Evolutionary conservation across 164 flowering plant species (phyloP).

Genomic region (Kingdonia uniflora): DNA sequence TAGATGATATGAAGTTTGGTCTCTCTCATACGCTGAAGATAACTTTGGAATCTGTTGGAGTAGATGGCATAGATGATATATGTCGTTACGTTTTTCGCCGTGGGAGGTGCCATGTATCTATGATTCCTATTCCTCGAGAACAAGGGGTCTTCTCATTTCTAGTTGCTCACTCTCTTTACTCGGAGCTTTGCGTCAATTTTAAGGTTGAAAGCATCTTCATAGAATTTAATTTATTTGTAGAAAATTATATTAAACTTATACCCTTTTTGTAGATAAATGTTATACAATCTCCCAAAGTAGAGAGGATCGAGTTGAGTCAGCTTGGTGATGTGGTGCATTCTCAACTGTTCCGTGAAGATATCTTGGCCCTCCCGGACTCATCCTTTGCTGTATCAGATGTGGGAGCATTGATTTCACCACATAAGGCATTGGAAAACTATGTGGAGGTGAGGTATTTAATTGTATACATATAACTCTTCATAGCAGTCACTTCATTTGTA

Average conservation of each 20-base stretch:
- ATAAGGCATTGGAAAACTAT: too few relatives aligned
- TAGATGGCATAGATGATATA: slow-evolving; percentile 19
- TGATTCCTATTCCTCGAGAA: slow-evolving; percentile 33
- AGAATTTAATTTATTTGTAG: not conserved
- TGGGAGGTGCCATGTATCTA: slow-evolving; percentile 49
- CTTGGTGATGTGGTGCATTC: slow-evolving; percentile 4
- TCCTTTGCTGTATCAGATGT: slow-evolving; percentile 1
- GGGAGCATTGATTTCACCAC: too few relatives aligned
- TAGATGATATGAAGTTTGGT: slow-evolving; percentile 31
- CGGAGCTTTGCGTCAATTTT: slow-evolving; percentile 34
- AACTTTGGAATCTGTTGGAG: slow-evolving; percentile 17
- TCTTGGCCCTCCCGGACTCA: slow-evolving; percentile 10
- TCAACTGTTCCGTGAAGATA: slow-evolving; percentile 10
- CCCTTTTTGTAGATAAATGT: slow-evolving; percentile 26
- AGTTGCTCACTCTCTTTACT: slow-evolving; percentile 44
- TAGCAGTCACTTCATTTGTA: too few relatives aligned
- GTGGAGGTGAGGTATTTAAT: too few relatives aligned
- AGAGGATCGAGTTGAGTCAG: slow-evolving; percentile 6
- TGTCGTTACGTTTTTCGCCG: slow-evolving; percentile 31
- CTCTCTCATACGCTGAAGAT: slow-evolving; percentile 38
- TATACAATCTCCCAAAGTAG: slow-evolving; percentile 13
- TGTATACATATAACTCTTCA: too few relatives aligned
- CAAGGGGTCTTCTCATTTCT: slow-evolving; percentile 32
- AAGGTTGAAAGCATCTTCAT: slow-evolving; percentile 23
- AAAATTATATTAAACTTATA: not conserved